A percentile compares a stretch with the other conserved stretches of the same genome.
These are phyloP conservation scores for Neurospora hispaniola DNA, from an alignment of 495 filamentous ascomycete species.

Conservation along the genomic window DNA sequence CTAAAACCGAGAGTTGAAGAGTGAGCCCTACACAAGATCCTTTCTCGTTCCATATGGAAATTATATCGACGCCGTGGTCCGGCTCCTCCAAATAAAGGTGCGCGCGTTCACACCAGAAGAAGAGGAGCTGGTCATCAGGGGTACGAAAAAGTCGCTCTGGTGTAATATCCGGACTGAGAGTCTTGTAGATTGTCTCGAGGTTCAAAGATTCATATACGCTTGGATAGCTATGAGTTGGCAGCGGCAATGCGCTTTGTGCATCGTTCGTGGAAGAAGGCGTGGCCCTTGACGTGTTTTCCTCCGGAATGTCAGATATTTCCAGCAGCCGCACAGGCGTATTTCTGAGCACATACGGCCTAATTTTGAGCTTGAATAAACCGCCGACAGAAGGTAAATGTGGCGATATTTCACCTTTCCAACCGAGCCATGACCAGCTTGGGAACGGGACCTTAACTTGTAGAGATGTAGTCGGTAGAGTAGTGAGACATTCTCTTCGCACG, in stretches of 20 bases:
- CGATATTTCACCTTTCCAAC: constrained; percentile 10
- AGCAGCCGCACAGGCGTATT: background rate
- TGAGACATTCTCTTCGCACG: background rate
- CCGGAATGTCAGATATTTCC: background rate
- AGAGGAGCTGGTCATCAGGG: background rate
- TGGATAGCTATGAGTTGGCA: background rate
- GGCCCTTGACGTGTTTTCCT: background rate
- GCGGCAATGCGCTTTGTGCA: background rate
- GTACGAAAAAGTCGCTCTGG: background rate
- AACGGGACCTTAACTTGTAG: background rate
- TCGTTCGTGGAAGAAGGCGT: background rate
- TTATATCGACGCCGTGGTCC: too few species aligned
- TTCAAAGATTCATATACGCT: background rate
- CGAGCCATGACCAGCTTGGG: constrained; percentile 17
- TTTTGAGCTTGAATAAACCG: too few species aligned
- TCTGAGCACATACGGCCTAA: background rate
- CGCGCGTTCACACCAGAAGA: background rate
- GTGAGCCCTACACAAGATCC: too few species aligned
- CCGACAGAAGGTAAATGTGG: too few species aligned
- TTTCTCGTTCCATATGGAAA: too few species aligned
- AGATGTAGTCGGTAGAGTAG: background rate
- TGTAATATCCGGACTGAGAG: background rate
- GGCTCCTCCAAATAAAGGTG: background rate
- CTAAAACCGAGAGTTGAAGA: too few species aligned
- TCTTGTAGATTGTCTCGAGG: background rate